phyloP scores from a whole-genome alignment of 139 green algal genomes.

The Chlamydomonas eustigma region DNA sequence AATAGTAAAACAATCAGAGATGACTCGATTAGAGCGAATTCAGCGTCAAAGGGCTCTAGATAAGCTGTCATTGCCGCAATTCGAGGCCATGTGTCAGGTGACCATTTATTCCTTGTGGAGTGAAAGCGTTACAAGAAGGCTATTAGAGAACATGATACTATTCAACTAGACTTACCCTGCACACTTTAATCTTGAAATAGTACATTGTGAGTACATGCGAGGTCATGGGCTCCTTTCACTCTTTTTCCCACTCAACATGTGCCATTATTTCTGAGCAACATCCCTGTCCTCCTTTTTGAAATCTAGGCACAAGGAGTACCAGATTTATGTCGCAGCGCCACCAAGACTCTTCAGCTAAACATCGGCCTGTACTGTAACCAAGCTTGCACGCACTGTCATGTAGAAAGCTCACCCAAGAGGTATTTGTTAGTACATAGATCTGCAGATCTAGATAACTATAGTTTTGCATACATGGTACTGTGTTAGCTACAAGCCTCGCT shows the following conservation, averaged over 20 bases:
- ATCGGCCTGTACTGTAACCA: constrained; percentile 99
- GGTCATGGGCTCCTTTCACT: too few relatives aligned
- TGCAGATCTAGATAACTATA: too few relatives aligned
- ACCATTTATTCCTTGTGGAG: too few relatives aligned
- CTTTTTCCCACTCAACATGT: neutral
- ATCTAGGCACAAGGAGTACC: constrained; percentile 16
- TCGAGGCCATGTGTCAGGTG: constrained; percentile 18
- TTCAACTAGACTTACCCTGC: too few relatives aligned
- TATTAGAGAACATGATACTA: too few relatives aligned
- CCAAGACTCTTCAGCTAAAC: constrained; percentile 90
- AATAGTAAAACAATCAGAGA: constrained; percentile 54
- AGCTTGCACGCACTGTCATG: constrained; percentile 94
- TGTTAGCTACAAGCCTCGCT: too few relatives aligned
- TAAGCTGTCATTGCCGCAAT: constrained; percentile 21
- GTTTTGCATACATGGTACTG: too few relatives aligned
- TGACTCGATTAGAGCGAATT: constrained; percentile 67
- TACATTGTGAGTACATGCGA: too few relatives aligned
- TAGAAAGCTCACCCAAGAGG: constrained; percentile 85
- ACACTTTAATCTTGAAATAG: too few relatives aligned
- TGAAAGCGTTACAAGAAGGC: too few relatives aligned
- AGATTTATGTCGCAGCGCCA: too few relatives aligned
- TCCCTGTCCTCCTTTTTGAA: neutral
- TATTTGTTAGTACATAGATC: too few relatives aligned
- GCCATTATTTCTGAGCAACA: neutral
- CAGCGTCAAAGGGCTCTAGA: constrained; percentile 48